Conservation (phyloP, 78 protist species). For the Cyanophora paradoxa region DNA sequence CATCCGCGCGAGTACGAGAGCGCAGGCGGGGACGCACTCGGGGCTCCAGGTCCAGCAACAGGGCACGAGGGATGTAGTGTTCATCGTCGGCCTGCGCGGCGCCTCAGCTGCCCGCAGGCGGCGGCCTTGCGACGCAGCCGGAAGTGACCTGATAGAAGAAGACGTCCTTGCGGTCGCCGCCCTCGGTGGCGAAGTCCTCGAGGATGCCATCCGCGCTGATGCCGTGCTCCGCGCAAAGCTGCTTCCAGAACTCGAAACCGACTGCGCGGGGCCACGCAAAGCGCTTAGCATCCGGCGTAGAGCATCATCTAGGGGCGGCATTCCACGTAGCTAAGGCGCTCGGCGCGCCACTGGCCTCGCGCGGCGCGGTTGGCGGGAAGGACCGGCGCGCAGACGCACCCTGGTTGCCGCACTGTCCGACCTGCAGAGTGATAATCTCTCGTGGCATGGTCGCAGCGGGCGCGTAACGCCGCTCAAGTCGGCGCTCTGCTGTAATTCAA, state of each 20-base stretch:
- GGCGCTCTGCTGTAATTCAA: no score
- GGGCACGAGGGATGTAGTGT: constrained; percentile 95
- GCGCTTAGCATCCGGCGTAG: background rate
- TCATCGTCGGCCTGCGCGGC: constrained; percentile 95
- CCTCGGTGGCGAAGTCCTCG: constrained; percentile 67
- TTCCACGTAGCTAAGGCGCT: background rate
- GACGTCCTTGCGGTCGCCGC: constrained; percentile 95
- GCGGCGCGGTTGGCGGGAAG: background rate
- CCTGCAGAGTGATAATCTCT: constrained; percentile 92
- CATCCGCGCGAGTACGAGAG: background rate
- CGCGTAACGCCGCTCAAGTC: no score
- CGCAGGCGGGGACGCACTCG: no score
- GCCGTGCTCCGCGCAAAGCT: constrained; percentile 96
- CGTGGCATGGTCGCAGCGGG: no score
- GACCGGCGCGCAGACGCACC: constrained; percentile 33
- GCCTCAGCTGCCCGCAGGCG: background rate
- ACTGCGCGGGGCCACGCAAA: constrained; percentile 39
- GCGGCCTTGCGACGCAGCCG: background rate
- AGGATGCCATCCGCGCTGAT: constrained; percentile 78
- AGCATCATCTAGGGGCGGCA: background rate
- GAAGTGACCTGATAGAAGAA: constrained; percentile 83
- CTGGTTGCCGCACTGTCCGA: constrained; percentile 99
- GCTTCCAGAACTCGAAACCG: constrained; percentile 96
- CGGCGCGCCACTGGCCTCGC: background rate
- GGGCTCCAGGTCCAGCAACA: constrained; percentile 96